Percentiles rank a stretch among this genome's conserved stretches.
Evolutionary conservation across 176 grass and related monocot species (phyloP).

Genomic region (Triticum aestivum): IWGSC_CS_RefSeq_v2.1 NC_057809.1:42253317-42253816

Average conservation of each 20-base stretch:
- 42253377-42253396: background rate
- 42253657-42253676: background rate
- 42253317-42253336: conserved; percentile 56
- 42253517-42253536: too few relatives aligned
- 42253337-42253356: conserved; percentile 36
- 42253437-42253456: too few relatives aligned
- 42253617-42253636: background rate
- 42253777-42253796: too few relatives aligned
- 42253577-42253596: background rate
- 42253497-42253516: too few relatives aligned
- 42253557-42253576: too few relatives aligned
- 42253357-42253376: conserved; percentile 65
- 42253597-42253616: too few relatives aligned
- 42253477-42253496: too few relatives aligned
- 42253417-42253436: too few relatives aligned
- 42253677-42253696: background rate
- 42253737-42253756: background rate
- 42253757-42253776: background rate
- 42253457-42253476: too few relatives aligned
- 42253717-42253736: background rate
- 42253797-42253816: background rate
- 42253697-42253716: too few relatives aligned
- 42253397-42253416: too few relatives aligned
- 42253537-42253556: too few relatives aligned
- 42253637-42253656: background rate